Conservation (phyloP, 805 yeast species). For the Diddensiella transvaalensis region DNA sequence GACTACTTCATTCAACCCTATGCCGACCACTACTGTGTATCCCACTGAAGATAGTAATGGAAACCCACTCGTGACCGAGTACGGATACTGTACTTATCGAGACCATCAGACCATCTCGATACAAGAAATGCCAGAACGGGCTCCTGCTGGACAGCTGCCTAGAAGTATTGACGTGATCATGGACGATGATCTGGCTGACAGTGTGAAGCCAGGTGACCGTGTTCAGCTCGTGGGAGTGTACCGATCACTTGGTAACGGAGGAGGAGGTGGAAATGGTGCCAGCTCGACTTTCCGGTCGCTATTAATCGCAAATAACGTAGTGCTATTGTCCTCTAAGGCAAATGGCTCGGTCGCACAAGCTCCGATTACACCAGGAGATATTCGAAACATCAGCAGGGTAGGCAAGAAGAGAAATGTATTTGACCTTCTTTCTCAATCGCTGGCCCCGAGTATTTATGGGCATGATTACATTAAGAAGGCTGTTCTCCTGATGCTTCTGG, state of each 20-base stretch:
- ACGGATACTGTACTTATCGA: slow-evolving; percentile 85
- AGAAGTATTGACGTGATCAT: slow-evolving; percentile 87
- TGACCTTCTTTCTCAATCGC: slow-evolving; percentile 73
- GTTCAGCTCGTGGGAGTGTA: slow-evolving; percentile 91
- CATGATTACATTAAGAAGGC: slow-evolving; percentile 89
- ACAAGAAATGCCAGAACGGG: slow-evolving; percentile 96
- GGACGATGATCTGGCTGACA: slow-evolving; percentile 92
- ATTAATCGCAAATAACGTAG: slow-evolving; percentile 84
- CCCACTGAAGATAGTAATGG: slow-evolving; percentile 94
- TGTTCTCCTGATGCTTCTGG: slow-evolving; percentile 81
- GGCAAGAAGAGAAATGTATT: slow-evolving; percentile 70
- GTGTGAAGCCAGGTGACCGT: slow-evolving; percentile 93
- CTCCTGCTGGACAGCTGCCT: slow-evolving; percentile 97
- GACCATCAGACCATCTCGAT: slow-evolving; percentile 92
- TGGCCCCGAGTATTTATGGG: slow-evolving; percentile 96
- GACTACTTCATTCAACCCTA: slow-evolving; percentile 83
- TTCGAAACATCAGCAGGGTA: slow-evolving; percentile 78
- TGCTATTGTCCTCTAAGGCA: slow-evolving; percentile 83
- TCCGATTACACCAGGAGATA: slow-evolving; percentile 71
- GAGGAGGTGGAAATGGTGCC: slow-evolving; percentile 40
- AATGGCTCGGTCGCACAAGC: slow-evolving; percentile 68
- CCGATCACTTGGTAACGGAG: slow-evolving; percentile 81
- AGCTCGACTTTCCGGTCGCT: slow-evolving; percentile 74
- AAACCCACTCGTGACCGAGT: slow-evolving; percentile 81
- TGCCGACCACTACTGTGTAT: slow-evolving; percentile 77